phyloP scores from a whole-genome alignment of 495 filamentous ascomycete genomes.

The Aspergillus leporis region DNA sequence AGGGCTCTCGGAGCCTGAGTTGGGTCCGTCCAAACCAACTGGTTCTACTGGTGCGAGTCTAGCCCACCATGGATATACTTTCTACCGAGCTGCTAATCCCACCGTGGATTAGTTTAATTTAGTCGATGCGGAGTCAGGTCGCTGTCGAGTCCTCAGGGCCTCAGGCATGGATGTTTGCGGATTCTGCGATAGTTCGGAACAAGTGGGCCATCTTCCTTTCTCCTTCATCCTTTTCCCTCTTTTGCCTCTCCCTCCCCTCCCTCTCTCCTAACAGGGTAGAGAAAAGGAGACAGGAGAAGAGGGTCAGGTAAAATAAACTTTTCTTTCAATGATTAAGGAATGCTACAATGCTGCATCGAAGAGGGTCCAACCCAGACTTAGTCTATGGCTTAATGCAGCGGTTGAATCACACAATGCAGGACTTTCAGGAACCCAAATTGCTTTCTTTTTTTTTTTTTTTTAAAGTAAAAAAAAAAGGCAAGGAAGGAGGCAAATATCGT shows the following conservation, averaged over 20 bases:
- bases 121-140: background rate
- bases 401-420: background rate
- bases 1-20: slow-evolving; percentile 2
- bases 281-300: background rate
- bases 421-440: background rate
- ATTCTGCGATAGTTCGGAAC: background rate
- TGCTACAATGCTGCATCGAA: background rate
- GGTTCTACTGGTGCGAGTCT: background rate
- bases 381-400: background rate
- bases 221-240: background rate
- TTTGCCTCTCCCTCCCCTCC: background rate
- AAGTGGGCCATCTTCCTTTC: background rate
- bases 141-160: background rate
- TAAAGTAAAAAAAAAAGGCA: background rate
- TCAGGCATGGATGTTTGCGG: no score
- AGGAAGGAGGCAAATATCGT: background rate
- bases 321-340: background rate
- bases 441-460: no score
- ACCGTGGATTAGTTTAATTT: background rate
- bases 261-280: background rate
- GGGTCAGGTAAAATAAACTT: background rate
- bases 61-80: slow-evolving; percentile 1
- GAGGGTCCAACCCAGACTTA: background rate
- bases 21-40: background rate
- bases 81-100: background rate